Conservation (phyloP, 1,284 basidiomycete species). For the Austropuccinia psidii region DNA sequence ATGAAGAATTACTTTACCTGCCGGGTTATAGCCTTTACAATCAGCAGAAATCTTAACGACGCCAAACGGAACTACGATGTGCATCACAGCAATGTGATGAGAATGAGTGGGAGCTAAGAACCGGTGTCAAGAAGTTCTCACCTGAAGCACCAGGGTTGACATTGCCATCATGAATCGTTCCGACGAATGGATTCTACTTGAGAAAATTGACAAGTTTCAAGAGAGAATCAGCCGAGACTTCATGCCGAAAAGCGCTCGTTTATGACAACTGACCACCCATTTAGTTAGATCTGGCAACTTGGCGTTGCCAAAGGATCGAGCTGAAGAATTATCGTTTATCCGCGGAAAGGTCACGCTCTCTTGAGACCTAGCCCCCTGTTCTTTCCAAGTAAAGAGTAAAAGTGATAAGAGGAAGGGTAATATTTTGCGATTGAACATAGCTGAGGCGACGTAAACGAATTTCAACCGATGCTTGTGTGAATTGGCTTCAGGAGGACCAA, state of each 20-base stretch:
- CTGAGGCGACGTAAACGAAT: too few relatives aligned
- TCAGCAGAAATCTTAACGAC: slow-evolving; percentile 43
- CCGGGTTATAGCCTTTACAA: slow-evolving; percentile 41
- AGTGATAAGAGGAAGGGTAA: too few relatives aligned
- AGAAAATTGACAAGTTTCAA: background rate
- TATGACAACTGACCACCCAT: background rate
- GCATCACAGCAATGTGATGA: too few relatives aligned
- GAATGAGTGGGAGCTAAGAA: slow-evolving; percentile 21
- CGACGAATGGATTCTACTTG: background rate
- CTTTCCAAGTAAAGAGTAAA: too few relatives aligned
- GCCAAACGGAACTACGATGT: slow-evolving; percentile 44
- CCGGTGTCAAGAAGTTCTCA: background rate
- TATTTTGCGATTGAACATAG: too few relatives aligned
- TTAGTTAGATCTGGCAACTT: background rate
- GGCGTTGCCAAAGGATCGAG: too few relatives aligned
- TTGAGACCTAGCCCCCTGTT: too few relatives aligned
- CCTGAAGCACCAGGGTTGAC: background rate
- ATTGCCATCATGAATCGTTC: background rate
- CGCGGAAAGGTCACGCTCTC: too few relatives aligned
- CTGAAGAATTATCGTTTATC: too few relatives aligned
- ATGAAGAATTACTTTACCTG: slow-evolving; percentile 37
- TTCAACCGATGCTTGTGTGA: too few relatives aligned
- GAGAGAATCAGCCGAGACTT: background rate
- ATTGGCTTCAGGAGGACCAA: too few relatives aligned
- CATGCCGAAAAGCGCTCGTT: background rate